These are phyloP conservation scores for Triangularia verruculosa DNA, from an alignment of 2,329 filamentous ascomycete genomes.

Conservation along the genomic window DNA sequence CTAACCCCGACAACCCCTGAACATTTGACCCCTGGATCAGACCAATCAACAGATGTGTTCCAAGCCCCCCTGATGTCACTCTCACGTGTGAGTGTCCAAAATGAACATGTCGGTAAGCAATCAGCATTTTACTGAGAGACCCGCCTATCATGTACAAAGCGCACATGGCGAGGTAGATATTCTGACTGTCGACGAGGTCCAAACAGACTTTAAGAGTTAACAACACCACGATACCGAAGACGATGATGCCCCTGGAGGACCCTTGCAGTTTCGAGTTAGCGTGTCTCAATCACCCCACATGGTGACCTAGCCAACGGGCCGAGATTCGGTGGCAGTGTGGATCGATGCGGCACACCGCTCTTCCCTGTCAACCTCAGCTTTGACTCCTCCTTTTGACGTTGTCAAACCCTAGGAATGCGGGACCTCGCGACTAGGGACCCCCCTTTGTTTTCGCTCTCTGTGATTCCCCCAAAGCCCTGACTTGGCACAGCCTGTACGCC, in stretches of 20 bases:
- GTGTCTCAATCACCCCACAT: conserved; percentile 5
- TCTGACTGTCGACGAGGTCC: neutral
- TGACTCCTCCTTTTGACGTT: conserved; percentile 4
- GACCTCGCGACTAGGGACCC: conserved; percentile 4
- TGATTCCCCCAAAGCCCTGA: neutral
- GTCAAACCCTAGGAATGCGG: neutral
- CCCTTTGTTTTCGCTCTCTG: neutral
- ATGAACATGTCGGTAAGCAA: neutral
- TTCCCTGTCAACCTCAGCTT: conserved; percentile 2
- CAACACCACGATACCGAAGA: neutral
- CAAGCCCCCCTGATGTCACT: neutral
- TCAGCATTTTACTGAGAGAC: too few relatives aligned
- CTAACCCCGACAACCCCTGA: neutral
- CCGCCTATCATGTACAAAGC: too few relatives aligned
- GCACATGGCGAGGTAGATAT: too few relatives aligned
- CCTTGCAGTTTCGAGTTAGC: conserved; percentile 9
- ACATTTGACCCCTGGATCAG: neutral
- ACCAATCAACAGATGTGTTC: neutral
- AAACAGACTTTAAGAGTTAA: neutral
- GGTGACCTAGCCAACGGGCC: conserved; percentile 1
- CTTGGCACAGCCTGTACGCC: neutral
- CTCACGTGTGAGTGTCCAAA: neutral
- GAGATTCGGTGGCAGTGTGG: conserved; percentile 12
- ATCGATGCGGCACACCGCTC: conserved; percentile 6
- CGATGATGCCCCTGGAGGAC: neutral